Evolutionary conservation across 768 basidiomycete species (phyloP), one percentile per base, ranked within the genome.

Genomic region (Fomitopsis pulvina): DNA sequence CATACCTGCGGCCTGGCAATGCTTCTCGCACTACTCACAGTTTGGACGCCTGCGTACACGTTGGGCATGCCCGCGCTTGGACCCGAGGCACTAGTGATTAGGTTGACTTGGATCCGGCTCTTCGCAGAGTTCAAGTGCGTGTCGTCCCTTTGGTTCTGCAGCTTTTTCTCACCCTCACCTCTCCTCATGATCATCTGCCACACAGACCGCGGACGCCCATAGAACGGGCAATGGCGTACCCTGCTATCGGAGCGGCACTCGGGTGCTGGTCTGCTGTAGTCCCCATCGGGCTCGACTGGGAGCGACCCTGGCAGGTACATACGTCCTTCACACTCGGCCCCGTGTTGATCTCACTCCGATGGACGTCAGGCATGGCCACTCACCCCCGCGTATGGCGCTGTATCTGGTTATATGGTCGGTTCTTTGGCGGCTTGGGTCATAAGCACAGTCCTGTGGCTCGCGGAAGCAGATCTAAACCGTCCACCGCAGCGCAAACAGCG

Each of bases 221-320:
- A 24, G 95, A 97, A 64, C 73, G 85, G 46, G 80, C 82, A 0
- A 64, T 95, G 20, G 77, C 94, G 16, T 92, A 89, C 58, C 90
- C 95, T 14, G 77, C 79, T 10, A 60, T 85, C 22, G 90, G 90
- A 34, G 71, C 87, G 0, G 55, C 87, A 38, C 25, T 83, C 18
- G 95, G 94, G 4, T 74, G 78, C 39, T 96, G 92, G 94, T 29
- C 77, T 12, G 93, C 92, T 14, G 80, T 78, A 9, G 72, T 94
- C 41, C 89, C 92, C 2, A 84, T 93, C 41, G 87, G 91, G 0
- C 79, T 98, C 16, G 95, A 98, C 67, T 98, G 95, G 95, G 93
- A 93, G 61, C 78, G 92, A 30, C 91, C 94, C 6, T 97, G 94
- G 94, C 95, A 97, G 85, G 92, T 89, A 47, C 50, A 79, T 68